phyloP scores from a whole-genome alignment of 192 early-diverging fungal species.

The Chytriomyces sp. region DNA sequence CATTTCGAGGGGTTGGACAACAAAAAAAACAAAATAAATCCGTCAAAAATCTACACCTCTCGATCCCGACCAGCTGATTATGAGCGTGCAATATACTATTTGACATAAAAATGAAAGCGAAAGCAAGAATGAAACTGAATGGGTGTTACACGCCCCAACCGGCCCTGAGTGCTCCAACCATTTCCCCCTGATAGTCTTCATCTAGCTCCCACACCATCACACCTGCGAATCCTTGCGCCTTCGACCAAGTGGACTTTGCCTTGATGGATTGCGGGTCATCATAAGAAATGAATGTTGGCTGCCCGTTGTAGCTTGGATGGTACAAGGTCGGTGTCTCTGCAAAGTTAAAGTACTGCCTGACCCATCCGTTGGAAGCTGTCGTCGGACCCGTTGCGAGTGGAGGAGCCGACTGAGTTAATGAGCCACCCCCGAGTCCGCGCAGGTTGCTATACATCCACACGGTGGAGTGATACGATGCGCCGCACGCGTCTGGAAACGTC shows the following conservation, averaged over 20 bases:
- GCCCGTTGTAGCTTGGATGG: constrained; percentile 39
- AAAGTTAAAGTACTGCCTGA: constrained; percentile 53
- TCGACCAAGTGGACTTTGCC: constrained; percentile 61
- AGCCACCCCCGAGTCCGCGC: constrained; percentile 48
- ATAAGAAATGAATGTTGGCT: constrained; percentile 68
- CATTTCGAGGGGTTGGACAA: constrained; percentile 4
- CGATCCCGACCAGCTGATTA: too few relatives aligned
- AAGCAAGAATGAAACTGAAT: too few relatives aligned
- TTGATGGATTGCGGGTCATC: constrained; percentile 69
- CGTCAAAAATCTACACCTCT: too few relatives aligned
- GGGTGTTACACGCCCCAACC: too few relatives aligned
- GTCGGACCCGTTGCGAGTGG: constrained; percentile 41
- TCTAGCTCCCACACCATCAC: neutral
- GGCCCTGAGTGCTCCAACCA: neutral
- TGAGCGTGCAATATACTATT: too few relatives aligned
- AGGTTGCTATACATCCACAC: constrained; percentile 66
- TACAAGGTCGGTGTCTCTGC: constrained; percentile 60
- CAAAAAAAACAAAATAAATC: constrained; percentile 25
- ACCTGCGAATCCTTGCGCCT: constrained; percentile 24
- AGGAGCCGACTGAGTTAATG: neutral
- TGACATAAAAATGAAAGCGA: too few relatives aligned
- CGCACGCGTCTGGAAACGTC: constrained; percentile 8
- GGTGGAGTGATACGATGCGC: constrained; percentile 23
- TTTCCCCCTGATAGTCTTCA: neutral
- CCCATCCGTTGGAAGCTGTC: constrained; percentile 56